Conservation (phyloP, 805 yeast genomes). For the Metschnikowia vanudenii region DNA sequence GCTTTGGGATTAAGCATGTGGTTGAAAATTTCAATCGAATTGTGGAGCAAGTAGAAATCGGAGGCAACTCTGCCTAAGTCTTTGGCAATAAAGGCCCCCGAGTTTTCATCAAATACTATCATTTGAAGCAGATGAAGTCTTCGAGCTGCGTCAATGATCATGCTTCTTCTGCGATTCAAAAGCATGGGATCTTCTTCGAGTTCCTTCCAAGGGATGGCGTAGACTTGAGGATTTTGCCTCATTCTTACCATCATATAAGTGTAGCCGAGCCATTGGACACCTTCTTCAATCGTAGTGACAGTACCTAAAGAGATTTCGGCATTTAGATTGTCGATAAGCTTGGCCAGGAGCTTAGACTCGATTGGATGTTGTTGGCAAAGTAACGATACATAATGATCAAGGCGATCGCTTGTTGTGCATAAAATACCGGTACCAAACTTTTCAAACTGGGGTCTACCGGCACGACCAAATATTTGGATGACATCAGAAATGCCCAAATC, state of each 20-base stretch:
- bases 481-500: slow-evolving; percentile 96
- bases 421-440: slow-evolving; percentile 88
- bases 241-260: slow-evolving; percentile 92
- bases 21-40: slow-evolving; percentile 86
- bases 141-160: slow-evolving; percentile 79
- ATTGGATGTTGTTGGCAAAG: slow-evolving; percentile 95
- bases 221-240: slow-evolving; percentile 90
- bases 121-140: slow-evolving; percentile 84
- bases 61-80: slow-evolving; percentile 94
- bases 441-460: slow-evolving; percentile 98
- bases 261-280: slow-evolving; percentile 96
- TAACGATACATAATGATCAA: slow-evolving; percentile 86
- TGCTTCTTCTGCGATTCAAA: slow-evolving; percentile 65
- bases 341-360: slow-evolving; percentile 76
- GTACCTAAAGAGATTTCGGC: slow-evolving; percentile 97
- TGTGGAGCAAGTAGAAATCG: slow-evolving; percentile 83
- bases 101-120: slow-evolving; percentile 86
- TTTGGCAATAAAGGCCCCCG: slow-evolving; percentile 76
- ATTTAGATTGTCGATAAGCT: slow-evolving; percentile 86
- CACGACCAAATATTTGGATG: slow-evolving; percentile 97
- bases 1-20: slow-evolving; percentile 80
- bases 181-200: slow-evolving; percentile 79
- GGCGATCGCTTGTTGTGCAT: slow-evolving; percentile 74
- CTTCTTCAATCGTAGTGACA: slow-evolving; percentile 92
- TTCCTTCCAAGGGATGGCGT: slow-evolving; percentile 88